Percentiles rank a stretch among this genome's conserved stretches.
These are phyloP conservation scores for Phyllostachys edulis DNA, from an alignment of 176 grass and related monocot species.

Conservation along the genomic window DNA sequence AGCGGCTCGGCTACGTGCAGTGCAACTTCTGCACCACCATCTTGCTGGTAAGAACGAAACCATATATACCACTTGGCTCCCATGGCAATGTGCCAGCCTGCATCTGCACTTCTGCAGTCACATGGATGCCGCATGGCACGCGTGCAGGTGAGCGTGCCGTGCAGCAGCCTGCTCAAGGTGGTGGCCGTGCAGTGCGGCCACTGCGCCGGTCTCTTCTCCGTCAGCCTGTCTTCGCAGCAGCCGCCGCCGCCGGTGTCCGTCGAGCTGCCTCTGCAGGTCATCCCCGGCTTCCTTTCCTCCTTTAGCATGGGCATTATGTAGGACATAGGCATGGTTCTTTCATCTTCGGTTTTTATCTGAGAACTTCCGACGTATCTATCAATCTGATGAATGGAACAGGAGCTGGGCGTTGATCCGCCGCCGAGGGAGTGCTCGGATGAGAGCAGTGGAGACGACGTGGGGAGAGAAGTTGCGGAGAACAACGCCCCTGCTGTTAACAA, in stretches of 20 bases:
- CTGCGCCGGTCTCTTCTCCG: constrained; percentile 58
- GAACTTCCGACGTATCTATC: background rate
- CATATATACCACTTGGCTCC: background rate
- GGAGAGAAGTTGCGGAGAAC: background rate
- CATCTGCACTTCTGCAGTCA: background rate
- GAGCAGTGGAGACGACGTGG: constrained; percentile 30
- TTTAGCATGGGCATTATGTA: background rate
- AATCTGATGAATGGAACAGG: constrained; percentile 28
- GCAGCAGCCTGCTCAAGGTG: constrained; percentile 49
- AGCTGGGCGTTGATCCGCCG: constrained; percentile 22
- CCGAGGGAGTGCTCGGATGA: constrained; percentile 38
- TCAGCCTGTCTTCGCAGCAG: constrained; percentile 29
- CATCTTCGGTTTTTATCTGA: background rate
- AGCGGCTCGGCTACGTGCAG: constrained; percentile 72
- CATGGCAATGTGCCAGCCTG: background rate
- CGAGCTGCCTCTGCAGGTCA: constrained; percentile 48
- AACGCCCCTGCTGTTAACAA: constrained; percentile 41
- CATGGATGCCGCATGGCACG: background rate
- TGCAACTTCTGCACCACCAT: constrained; percentile 58
- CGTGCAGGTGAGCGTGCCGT: constrained; percentile 63
- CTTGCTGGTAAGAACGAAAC: constrained; percentile 39
- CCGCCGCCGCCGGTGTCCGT: background rate
- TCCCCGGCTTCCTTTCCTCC: background rate
- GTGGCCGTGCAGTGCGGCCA: constrained; percentile 64
- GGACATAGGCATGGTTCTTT: background rate